Base-by-base conservation (phyloP, 176 grass and related monocot genomes). In the Phoenix dactylifera region DNA sequence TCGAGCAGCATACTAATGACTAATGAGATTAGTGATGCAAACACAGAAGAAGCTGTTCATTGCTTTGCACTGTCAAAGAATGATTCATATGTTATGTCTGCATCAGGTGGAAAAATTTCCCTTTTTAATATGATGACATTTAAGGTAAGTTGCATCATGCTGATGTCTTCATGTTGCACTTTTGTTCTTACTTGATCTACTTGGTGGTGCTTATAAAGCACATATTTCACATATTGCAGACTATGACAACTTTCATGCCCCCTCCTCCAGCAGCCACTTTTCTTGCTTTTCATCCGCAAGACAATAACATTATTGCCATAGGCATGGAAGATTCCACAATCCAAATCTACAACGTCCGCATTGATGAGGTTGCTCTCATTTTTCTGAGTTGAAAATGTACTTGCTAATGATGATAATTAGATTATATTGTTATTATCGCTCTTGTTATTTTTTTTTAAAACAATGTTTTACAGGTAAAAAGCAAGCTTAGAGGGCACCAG, bases 321-420 rank as follows among this genome's bases (percentile, higher is more conserved):
- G 63, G 63, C 14, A 65, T 65, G 63, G 49, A 52, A 7, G 63
- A 65, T 26, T 65, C 63, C 24, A 26, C 49, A 10, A 65, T 65
- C 22, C 63, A 65, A 14, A 65, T 65, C 19, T 65, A 65, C 49
- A 65, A 65, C 28, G 49, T 65, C 51, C 63, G 63, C 19, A 7
- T 52, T 52, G 63, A 65, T 26, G 63, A 65, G 63, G 63, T 65
- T 52, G 14, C 49, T 65, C 24, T 28, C 9, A 44, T 65, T 5
- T 52, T 62, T 9, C 15, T 52, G 22, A 28, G 5, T 52, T n/a
- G 22, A 65, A 52, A 48, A 26, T 26, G 28, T 26, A 52, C 6
- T 52, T 30, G 4, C 3, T 32, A 44, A 44, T 15, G n/a, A 29
- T 16, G 6, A 29, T 2, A 6, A 3, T 17, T 60, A 16, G 16